Evolutionary conservation across 106 monocot genomes (phyloP).

Genomic region (Allium cepa): DNA sequence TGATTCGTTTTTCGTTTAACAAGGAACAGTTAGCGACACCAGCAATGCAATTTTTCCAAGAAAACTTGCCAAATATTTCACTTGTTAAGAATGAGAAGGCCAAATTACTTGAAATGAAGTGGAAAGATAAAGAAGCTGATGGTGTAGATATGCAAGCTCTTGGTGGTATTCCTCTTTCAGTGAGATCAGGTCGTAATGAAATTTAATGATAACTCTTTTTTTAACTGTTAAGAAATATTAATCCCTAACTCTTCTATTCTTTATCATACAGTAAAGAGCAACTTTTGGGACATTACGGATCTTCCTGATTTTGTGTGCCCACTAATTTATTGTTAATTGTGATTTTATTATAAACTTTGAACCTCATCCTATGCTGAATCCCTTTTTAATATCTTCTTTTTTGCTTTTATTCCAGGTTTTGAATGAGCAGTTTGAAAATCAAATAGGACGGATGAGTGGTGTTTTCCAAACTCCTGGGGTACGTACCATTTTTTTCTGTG

Average conservation of each 20-base stretch:
- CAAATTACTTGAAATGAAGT: slow-evolving; percentile 40
- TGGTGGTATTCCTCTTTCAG: slow-evolving; percentile 30
- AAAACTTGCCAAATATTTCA: slow-evolving; percentile 55
- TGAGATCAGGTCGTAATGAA: slow-evolving; percentile 31
- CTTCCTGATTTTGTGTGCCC: slow-evolving; percentile 48
- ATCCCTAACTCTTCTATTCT: neutral
- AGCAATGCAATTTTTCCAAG: slow-evolving; percentile 47
- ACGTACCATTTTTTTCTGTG: slow-evolving; percentile 6
- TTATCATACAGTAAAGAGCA: slow-evolving; percentile 42
- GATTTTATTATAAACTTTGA: neutral
- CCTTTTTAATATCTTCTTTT: neutral
- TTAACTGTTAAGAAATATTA: neutral
- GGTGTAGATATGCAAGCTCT: slow-evolving; percentile 14
- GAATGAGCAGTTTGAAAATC: slow-evolving; percentile 15
- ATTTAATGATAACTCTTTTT: neutral
- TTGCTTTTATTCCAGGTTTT: slow-evolving; percentile 15
- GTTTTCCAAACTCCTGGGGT: slow-evolving; percentile 51
- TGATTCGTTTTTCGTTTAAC: slow-evolving; percentile 45
- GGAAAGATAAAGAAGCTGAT: slow-evolving; percentile 18
- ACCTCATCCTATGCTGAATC: neutral
- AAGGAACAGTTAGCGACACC: slow-evolving; percentile 47
- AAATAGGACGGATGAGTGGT: slow-evolving; percentile 17
- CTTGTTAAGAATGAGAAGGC: slow-evolving; percentile 35
- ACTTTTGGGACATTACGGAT: slow-evolving; percentile 26
- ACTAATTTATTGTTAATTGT: neutral